A percentile compares a stretch with the other conserved stretches of the same genome.
Evolutionary conservation across 306 rosid genomes (phyloP).

Genomic region (Cucumis hystrix): DNA sequence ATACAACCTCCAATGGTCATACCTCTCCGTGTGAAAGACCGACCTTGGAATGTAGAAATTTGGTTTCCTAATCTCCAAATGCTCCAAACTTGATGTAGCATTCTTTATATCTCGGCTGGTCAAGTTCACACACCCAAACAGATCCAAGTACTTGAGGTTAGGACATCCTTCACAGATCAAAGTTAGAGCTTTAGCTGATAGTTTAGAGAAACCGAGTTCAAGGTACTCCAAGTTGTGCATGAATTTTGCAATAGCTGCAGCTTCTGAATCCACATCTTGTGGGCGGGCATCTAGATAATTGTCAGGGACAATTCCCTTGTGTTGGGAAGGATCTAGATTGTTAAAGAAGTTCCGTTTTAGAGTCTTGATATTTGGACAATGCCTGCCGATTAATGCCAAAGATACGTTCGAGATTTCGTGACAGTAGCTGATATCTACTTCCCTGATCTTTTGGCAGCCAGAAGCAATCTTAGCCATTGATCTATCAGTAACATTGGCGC

Average conservation of each 20-base stretch:
- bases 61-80: conserved; percentile 36
- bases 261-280: conserved; percentile 79
- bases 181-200: conserved; percentile 47
- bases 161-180: conserved; percentile 51
- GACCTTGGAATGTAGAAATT: conserved; percentile 36
- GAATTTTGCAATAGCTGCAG: conserved; percentile 57
- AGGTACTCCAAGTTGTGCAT: conserved; percentile 66
- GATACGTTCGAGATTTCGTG: conserved; percentile 40
- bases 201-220: conserved; percentile 64
- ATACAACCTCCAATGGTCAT: conserved; percentile 75
- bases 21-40: conserved; percentile 35
- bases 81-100: conserved; percentile 36
- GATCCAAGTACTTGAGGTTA: conserved; percentile 61
- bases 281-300: conserved; percentile 61
- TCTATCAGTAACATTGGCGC: conserved; percentile 58
- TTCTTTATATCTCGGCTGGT: conserved; percentile 53
- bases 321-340: conserved; percentile 58
- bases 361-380: conserved; percentile 50
- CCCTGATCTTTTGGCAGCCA: conserved; percentile 33
- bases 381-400: conserved; percentile 32
- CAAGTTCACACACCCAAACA: conserved; percentile 69
- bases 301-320: conserved; percentile 54
- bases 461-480: conserved; percentile 41
- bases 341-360: conserved; percentile 65
- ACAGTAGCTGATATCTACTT: conserved; percentile 54